phyloP scores from a whole-genome alignment of 2,329 filamentous ascomycete genomes.

The Scleromitrula shiraiana region DNA sequence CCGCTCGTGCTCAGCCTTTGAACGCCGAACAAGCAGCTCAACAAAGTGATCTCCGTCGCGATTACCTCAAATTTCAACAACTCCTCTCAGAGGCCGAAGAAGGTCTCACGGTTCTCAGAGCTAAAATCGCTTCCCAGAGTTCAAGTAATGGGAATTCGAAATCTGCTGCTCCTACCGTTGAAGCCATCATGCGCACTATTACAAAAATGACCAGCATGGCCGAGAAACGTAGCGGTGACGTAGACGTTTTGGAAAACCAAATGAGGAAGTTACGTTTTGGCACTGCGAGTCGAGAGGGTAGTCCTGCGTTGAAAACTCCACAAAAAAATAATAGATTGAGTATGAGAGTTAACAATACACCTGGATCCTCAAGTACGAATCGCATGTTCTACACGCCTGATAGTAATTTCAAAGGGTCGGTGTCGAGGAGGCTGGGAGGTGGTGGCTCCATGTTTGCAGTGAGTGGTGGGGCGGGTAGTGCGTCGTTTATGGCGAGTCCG shows the following conservation, averaged over 20 bases:
- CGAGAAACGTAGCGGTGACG: conserved; percentile 82
- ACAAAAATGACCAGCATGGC: conserved; percentile 87
- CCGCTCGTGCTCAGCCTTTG: conserved; percentile 63
- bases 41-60: conserved; percentile 72
- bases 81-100: conserved; percentile 74
- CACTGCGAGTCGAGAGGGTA: conserved; percentile 36
- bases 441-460: conserved; percentile 2
- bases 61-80: conserved; percentile 67
- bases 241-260: conserved; percentile 83
- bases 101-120: conserved; percentile 67
- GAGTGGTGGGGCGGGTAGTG: conserved; percentile 15
- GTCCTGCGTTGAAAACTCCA: conserved; percentile 34
- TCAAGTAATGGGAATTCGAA: conserved; percentile 44
- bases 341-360: conserved; percentile 14
- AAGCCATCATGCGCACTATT: conserved; percentile 87
- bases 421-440: conserved; percentile 18
- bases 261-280: conserved; percentile 62
- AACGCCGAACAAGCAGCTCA: conserved; percentile 75
- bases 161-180: conserved; percentile 63
- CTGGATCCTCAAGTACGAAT: conserved; percentile 22
- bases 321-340: conserved; percentile 23
- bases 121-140: conserved; percentile 57
- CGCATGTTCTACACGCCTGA: conserved; percentile 27
- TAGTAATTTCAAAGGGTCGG: conserved; percentile 17
- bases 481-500: conserved; percentile 25